These are phyloP conservation scores for Diaporthe nobilis DNA, from an alignment of 2,329 filamentous ascomycete species.

Conservation along the genomic window DNA sequence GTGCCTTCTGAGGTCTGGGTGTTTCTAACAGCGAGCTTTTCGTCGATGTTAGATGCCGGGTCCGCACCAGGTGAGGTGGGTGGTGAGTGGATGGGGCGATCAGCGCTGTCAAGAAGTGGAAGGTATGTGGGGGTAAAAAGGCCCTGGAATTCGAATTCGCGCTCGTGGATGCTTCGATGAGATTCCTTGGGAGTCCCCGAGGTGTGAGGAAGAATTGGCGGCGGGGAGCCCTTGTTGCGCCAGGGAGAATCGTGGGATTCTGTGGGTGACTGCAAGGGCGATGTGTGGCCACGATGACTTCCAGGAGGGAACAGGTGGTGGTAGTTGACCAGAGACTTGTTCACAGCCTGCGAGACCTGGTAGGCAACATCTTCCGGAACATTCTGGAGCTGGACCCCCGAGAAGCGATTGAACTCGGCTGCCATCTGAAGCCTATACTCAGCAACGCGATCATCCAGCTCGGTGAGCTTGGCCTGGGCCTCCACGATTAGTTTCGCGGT, in stretches of 20 bases:
- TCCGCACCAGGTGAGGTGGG: slow-evolving; percentile 42
- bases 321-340: slow-evolving; percentile 60
- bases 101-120: slow-evolving; percentile 68
- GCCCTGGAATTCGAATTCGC: slow-evolving; percentile 72
- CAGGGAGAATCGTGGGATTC: slow-evolving; percentile 38
- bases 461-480: slow-evolving; percentile 66
- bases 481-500: slow-evolving; percentile 61
- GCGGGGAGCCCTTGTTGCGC: slow-evolving; percentile 51
- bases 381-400: slow-evolving; percentile 63
- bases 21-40: slow-evolving; percentile 39
- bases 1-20: slow-evolving; percentile 29
- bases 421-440: slow-evolving; percentile 71
- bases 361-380: slow-evolving; percentile 62
- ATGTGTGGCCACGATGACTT: background rate
- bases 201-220: slow-evolving; percentile 57
- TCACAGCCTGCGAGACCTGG: slow-evolving; percentile 62
- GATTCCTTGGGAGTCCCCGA: slow-evolving; percentile 54
- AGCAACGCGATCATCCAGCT: slow-evolving; percentile 71
- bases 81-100: slow-evolving; percentile 47
- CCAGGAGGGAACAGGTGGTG: slow-evolving; percentile 55
- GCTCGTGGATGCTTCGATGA: slow-evolving; percentile 64
- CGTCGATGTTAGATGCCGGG: slow-evolving; percentile 40
- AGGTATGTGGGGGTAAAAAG: slow-evolving; percentile 75
- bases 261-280: slow-evolving; percentile 33
- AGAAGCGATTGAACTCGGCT: slow-evolving; percentile 69